These are phyloP conservation scores for Aspergillus sergii DNA, from an alignment of 2,329 filamentous ascomycete species.

Conservation along the genomic window DNA sequence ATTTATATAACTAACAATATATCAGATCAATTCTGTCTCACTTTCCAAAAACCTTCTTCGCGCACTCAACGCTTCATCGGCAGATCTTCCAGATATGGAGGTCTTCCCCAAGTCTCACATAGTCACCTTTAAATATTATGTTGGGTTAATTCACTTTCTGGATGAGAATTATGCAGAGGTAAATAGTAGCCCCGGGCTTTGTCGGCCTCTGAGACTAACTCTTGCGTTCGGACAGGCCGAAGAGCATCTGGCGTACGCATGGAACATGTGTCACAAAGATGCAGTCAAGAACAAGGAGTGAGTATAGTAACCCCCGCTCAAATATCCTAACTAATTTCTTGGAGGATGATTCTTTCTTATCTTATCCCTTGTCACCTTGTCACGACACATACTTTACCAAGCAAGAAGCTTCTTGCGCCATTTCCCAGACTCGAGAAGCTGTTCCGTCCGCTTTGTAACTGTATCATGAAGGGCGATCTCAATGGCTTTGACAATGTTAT, in stretches of 20 bases:
- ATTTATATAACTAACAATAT: conserved; percentile 11
- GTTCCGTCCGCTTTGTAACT: conserved; percentile 75
- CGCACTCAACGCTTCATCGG: conserved; percentile 73
- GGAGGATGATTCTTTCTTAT: conserved; percentile 86
- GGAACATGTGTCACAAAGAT: conserved; percentile 74
- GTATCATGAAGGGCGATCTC: conserved; percentile 82
- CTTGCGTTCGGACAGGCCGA: conserved; percentile 62
- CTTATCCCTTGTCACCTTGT: conserved; percentile 91
- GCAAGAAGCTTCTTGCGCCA: conserved; percentile 66
- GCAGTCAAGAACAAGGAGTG: conserved; percentile 79
- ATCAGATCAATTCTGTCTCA: conserved; percentile 76
- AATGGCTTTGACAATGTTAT: conserved; percentile 82
- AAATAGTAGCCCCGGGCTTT: conserved; percentile 16
- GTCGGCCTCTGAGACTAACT: conserved; percentile 10
- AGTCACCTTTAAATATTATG: conserved; percentile 95
- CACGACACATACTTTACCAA: conserved; percentile 83
- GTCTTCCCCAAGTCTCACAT: conserved; percentile 86
- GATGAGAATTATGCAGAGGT: conserved; percentile 90
- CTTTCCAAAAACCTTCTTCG: conserved; percentile 88
- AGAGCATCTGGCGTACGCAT: conserved; percentile 76
- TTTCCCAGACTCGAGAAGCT: conserved; percentile 76
- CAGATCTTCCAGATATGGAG: conserved; percentile 78
- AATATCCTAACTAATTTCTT: conserved; percentile 24
- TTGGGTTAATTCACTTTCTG: conserved; percentile 88
- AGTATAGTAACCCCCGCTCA: conserved; percentile 30